Evolutionary conservation across 2,329 filamentous ascomycete species (phyloP).

Genomic region (Coniochaeta prunicola): DNA sequence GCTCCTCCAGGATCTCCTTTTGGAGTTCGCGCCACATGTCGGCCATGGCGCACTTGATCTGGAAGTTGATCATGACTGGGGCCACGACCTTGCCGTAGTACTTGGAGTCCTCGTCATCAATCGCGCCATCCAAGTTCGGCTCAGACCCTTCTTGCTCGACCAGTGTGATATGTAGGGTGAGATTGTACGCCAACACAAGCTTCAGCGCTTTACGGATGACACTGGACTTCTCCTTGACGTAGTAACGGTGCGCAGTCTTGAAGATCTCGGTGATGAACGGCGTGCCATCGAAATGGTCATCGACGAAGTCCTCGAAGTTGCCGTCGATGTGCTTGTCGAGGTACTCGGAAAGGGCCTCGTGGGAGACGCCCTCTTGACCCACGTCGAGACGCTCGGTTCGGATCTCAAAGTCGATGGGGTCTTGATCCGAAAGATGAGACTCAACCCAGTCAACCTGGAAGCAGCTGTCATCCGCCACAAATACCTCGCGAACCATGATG

Average conservation of each 20-base stretch:
- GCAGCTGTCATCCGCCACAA: slow-evolving; percentile 83
- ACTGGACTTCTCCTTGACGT: slow-evolving; percentile 77
- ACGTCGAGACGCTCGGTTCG: slow-evolving; percentile 85
- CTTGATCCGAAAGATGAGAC: slow-evolving; percentile 58
- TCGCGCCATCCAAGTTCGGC: slow-evolving; percentile 69
- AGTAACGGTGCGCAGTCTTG: slow-evolving; percentile 92
- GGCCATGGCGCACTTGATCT: slow-evolving; percentile 94
- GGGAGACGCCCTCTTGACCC: slow-evolving; percentile 79
- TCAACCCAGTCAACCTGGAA: slow-evolving; percentile 94
- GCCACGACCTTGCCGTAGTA: slow-evolving; percentile 87
- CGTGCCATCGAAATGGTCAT: slow-evolving; percentile 93
- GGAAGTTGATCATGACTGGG: slow-evolving; percentile 99
- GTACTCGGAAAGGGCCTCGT: slow-evolving; percentile 77
- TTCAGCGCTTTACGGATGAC: slow-evolving; percentile 94
- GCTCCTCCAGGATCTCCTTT: slow-evolving; percentile 91
- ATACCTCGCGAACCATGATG: slow-evolving; percentile 90
- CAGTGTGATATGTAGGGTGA: slow-evolving; percentile 91
- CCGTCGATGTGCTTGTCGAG: slow-evolving; percentile 91
- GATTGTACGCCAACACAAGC: slow-evolving; percentile 89
- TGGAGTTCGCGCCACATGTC: slow-evolving; percentile 98
- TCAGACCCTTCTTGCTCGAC: slow-evolving; percentile 84
- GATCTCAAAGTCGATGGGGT: slow-evolving; percentile 75
- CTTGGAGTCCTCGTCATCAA: slow-evolving; percentile 78
- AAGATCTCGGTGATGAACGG: slow-evolving; percentile 93
- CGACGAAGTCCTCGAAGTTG: slow-evolving; percentile 86